Base-by-base conservation (phyloP, 73 alveolate genomes). In the Paramecium tetraurelia region DNA sequence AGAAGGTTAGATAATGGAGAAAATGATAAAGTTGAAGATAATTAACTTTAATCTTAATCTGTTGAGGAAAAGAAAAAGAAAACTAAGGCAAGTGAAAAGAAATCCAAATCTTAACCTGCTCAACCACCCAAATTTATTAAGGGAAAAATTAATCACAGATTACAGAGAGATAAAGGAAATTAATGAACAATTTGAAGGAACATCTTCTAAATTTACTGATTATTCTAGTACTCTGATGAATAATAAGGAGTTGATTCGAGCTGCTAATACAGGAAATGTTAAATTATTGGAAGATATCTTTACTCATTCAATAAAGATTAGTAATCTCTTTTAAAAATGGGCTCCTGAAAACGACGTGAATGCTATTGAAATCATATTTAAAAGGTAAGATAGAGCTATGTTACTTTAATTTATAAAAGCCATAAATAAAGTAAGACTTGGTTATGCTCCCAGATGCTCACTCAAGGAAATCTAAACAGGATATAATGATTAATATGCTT, bases 401-500 rank as follows among this genome's bases (percentile, higher is more conserved):
- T 68, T 68, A 68, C 46, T 31, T 31, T 31, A 27, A 31, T 33
- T 68, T 68, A 31, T 68, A 12, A 33, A 33, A 68, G 44, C 46
- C 20, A 68, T 68, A 12, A 24, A 11, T 33, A 68, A 24, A 31
- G 14, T 68, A 12, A 68, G 27, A 24, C 20, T 68, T 14, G 84
- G 84, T 1, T 6, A 22, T 27, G 12, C 84, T 27, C 84, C 84
- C 1, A n/a, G 48, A 68, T 68, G 84, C n/a, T 68, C 84, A 0
- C 14, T 68, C 3, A 68, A 24, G 11, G 84, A 93, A 71, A 96
- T 96, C 46, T 94, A 97, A 53, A 94, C 98, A 7, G 99, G 99
- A 46, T 95, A 85, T 92, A 96, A 93, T 41, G 92, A 96, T 58
- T 89, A 90, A 59, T 94, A 85, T 94, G 98, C 99, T 71, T 97